Evolutionary conservation across 495 filamentous ascomycete genomes (phyloP).

Genomic region (Daldinia loculata): DNA sequence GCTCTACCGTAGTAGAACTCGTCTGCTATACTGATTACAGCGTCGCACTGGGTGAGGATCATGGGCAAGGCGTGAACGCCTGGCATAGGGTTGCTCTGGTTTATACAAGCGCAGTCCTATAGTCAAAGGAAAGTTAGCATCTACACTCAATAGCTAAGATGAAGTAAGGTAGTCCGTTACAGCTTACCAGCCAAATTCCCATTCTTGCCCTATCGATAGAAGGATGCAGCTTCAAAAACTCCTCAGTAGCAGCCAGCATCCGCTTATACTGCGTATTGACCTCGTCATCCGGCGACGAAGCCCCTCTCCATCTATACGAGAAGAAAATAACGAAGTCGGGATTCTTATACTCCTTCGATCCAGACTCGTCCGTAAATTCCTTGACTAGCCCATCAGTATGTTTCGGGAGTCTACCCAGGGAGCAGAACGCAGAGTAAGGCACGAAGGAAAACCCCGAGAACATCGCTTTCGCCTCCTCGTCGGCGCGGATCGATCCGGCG

Average conservation of each 20-base stretch:
- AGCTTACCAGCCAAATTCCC: slow-evolving; percentile 42
- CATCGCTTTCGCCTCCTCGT: slow-evolving; percentile 16
- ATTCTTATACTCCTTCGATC: neutral
- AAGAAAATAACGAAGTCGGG: slow-evolving; percentile 41
- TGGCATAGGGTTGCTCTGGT: slow-evolving; percentile 37
- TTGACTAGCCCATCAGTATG: slow-evolving; percentile 28
- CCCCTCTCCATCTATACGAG: slow-evolving; percentile 42
- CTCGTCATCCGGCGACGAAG: slow-evolving; percentile 32
- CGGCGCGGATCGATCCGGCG: slow-evolving; percentile 22
- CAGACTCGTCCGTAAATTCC: neutral
- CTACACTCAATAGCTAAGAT: neutral
- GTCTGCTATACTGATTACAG: slow-evolving; percentile 39
- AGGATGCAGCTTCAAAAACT: slow-evolving; percentile 29
- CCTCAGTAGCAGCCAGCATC: slow-evolving; percentile 34
- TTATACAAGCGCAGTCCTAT: slow-evolving; percentile 44
- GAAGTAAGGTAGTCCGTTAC: too few relatives aligned
- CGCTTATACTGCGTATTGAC: slow-evolving; percentile 37
- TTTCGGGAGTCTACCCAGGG: slow-evolving; percentile 32
- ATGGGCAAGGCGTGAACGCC: slow-evolving; percentile 41
- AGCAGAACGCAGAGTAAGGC: slow-evolving; percentile 30
- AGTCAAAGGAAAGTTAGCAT: neutral
- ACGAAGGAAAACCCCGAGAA: slow-evolving; percentile 37
- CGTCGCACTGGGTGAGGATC: slow-evolving; percentile 43
- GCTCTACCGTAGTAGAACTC: slow-evolving; percentile 31
- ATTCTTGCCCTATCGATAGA: slow-evolving; percentile 27